These are phyloP conservation scores for Colletotrichum zoysiae DNA, from an alignment of 2,329 filamentous ascomycete species.

Conservation along the genomic window DNA sequence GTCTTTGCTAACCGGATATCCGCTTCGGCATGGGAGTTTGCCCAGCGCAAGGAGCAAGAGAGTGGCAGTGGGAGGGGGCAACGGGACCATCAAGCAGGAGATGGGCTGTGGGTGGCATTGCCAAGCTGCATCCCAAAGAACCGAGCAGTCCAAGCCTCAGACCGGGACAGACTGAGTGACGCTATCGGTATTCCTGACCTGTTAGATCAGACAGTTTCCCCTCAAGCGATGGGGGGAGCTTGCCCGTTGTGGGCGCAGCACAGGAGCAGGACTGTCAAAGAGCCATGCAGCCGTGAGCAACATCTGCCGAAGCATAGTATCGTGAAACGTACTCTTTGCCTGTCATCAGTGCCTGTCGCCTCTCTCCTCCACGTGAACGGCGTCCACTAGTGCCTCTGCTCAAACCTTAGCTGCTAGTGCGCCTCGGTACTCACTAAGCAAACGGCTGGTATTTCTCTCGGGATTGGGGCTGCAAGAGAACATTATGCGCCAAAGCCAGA, in stretches of 20 bases:
- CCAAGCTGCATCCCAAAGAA: constrained; percentile 38
- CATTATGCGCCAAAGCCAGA: constrained; percentile 1
- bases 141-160: constrained; percentile 41
- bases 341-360: constrained; percentile 33
- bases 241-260: constrained; percentile 25
- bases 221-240: constrained; percentile 14
- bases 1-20: constrained; percentile 29
- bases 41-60: constrained; percentile 15
- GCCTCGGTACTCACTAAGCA: constrained; percentile 16
- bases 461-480: not conserved
- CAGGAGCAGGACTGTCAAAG: constrained; percentile 31
- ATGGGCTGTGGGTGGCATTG: constrained; percentile 34
- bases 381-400: constrained; percentile 29
- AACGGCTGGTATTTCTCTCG: not conserved
- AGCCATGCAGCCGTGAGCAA: constrained; percentile 23
- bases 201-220: not conserved
- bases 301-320: constrained; percentile 32
- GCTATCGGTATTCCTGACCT: constrained; percentile 27
- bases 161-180: constrained; percentile 32
- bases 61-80: constrained; percentile 30
- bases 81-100: constrained; percentile 7
- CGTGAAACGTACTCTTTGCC: constrained; percentile 35
- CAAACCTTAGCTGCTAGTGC: constrained; percentile 31
- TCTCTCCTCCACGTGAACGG: constrained; percentile 36
- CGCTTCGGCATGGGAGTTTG: constrained; percentile 24